Conservation (phyloP, 345 rosid species). For the Pelargonium nanum region DNA sequence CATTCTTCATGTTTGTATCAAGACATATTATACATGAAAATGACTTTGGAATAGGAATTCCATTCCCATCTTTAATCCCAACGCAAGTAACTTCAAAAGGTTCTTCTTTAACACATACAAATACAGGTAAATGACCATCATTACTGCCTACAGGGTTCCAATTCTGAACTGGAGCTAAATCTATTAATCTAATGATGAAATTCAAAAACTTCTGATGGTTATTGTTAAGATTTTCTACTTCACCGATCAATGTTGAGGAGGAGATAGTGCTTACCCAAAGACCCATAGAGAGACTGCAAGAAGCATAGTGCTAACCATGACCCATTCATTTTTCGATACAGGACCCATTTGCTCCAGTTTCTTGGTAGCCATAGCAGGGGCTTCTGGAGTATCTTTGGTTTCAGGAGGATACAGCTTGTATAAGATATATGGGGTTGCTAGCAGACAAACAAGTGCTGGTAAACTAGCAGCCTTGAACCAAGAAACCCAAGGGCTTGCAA, state of each 20-base stretch:
- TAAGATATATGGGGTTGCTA: conserved; percentile 65
- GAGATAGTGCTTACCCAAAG: conserved; percentile 48
- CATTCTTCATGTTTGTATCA: too few species aligned
- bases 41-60: too few species aligned
- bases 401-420: conserved; percentile 94
- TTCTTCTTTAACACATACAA: background rate
- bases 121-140: too few species aligned
- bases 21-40: too few species aligned
- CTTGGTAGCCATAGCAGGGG: conserved; percentile 81
- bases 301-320: conserved; percentile 87
- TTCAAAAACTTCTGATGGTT: too few species aligned
- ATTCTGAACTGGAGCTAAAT: too few species aligned
- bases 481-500: conserved; percentile 80
- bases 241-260: background rate
- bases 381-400: conserved; percentile 85
- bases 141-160: too few species aligned
- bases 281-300: conserved; percentile 93
- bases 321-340: conserved; percentile 72
- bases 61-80: too few species aligned
- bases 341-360: conserved; percentile 80
- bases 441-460: conserved; percentile 63
- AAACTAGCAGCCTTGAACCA: conserved; percentile 96
- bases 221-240: background rate
- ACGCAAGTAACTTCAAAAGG: too few species aligned
- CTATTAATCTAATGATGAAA: too few species aligned